Base-by-base conservation (phyloP, 768 basidiomycete species). In the Amanita subjunquillea region DNA sequence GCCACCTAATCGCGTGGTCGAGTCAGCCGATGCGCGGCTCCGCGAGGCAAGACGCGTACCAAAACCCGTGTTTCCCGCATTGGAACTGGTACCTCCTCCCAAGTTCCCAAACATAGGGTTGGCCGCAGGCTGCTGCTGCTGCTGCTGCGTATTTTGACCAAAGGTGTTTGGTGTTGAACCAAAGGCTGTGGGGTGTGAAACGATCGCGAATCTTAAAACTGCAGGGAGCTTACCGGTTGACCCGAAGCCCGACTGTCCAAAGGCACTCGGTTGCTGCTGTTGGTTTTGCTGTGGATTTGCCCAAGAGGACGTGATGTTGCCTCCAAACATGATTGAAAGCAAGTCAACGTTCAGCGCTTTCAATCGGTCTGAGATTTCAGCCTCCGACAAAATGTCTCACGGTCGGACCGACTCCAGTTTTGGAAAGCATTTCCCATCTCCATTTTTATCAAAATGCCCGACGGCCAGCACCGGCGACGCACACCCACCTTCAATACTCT, bases 101-200 rank as follows among this genome's bases (percentile, higher is more conserved):
- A 82, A 62, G 56, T 76, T 79, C 46, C 87, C 87, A 64, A 90
- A 91, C 85, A 90, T 90, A 39, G 87, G 85, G 60, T 89, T 89
- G 4, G 80, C 76, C 57, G 74, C 75, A 2, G 75, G 76, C 6
- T 12, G 34, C 34, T 34, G 34, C 13, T 32, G 25, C 59, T 77
- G 77, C 61, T 78, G 84, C 57, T 79, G 83, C 6, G 51, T 22
- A 20, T 64, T 68, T 58, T 84, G 82, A 50, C 81, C 79, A 73
- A 86, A 85, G 50, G 71, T 62, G 48, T 75, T 20, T 12, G 27
- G 64, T 49, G 75, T 69, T 27, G 70, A 69, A 56, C 80, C 77
- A 63, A 82, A 82, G 50, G 74, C 80, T 80, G 13, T 48, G 50
- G 54, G 58, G 47, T 51, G 59, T 54, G 56, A 49, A 50, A 51